phyloP scores from a whole-genome alignment of 176 grass and related monocot genomes.

The Alloteropsis semialata region DNA sequence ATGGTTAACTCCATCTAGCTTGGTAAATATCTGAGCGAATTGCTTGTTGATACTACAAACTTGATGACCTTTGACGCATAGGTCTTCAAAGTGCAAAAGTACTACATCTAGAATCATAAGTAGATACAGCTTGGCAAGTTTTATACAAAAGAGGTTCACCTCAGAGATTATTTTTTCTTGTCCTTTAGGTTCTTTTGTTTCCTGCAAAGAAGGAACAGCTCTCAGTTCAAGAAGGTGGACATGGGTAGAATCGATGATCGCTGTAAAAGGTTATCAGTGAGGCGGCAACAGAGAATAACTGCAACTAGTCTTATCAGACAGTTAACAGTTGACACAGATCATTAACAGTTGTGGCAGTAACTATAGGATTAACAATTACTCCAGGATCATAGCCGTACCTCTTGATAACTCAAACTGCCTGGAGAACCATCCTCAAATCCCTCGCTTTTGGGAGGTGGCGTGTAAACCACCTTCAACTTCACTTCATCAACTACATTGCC shows the following conservation, averaged over 20 bases:
- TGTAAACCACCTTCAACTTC: conserved; percentile 73
- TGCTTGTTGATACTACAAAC: not conserved
- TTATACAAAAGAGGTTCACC: conserved; percentile 15
- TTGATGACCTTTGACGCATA: not conserved
- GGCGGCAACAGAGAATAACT: not conserved
- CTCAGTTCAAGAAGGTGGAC: not conserved
- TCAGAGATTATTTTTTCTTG: conserved; percentile 35
- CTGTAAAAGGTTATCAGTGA: not conserved
- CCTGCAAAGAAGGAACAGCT: conserved; percentile 36
- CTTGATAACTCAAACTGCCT: conserved; percentile 62
- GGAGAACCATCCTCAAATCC: conserved; percentile 65
- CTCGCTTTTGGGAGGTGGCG: conserved; percentile 40
- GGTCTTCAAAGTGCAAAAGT: not conserved
- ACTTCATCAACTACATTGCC: conserved; percentile 79
- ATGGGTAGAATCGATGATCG: not conserved
- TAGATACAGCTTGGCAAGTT: not conserved
- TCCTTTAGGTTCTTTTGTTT: conserved; percentile 53
- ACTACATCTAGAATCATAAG: not conserved
- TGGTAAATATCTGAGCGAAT: not conserved
- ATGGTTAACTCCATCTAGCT: not conserved
- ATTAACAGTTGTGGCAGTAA: not conserved
- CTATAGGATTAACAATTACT: not conserved
- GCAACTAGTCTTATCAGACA: not conserved
- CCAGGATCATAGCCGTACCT: conserved; percentile 17
- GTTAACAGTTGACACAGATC: not conserved